Conservation (phyloP, 176 grass and related monocot species). For the Cenchrus purpureus region DNA sequence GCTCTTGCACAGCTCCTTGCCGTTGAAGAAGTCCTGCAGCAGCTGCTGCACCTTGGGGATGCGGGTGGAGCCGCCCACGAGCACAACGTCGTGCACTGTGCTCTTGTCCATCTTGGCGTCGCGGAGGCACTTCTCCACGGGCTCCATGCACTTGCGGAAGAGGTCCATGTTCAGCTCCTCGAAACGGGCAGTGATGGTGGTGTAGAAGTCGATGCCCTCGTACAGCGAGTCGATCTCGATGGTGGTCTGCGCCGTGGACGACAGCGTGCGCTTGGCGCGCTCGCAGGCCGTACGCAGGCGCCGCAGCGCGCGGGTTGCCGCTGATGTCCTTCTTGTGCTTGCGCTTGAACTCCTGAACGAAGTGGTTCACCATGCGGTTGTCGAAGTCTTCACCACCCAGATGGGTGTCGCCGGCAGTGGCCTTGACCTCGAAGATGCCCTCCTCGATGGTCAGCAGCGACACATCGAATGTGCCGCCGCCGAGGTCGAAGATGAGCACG, state of each 20-base stretch:
- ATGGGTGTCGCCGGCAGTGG: slow-evolving; percentile 67
- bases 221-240: slow-evolving; percentile 95
- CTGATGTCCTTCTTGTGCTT: slow-evolving; percentile 77
- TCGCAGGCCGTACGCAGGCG: slow-evolving; percentile 75
- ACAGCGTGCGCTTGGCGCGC: slow-evolving; percentile 89
- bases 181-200: slow-evolving; percentile 89
- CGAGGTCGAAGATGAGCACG: slow-evolving; percentile 71
- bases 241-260: slow-evolving; percentile 86
- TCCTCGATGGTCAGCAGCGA: slow-evolving; percentile 74
- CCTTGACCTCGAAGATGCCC: slow-evolving; percentile 77
- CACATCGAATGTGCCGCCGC: slow-evolving; percentile 66
- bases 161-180: slow-evolving; percentile 99
- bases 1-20: slow-evolving; percentile 99
- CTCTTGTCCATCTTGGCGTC: slow-evolving; percentile 99
- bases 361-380: slow-evolving; percentile 80
- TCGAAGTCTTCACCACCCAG: slow-evolving; percentile 70
- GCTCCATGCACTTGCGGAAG: slow-evolving; percentile 95
- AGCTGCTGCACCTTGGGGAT: slow-evolving; percentile 97
- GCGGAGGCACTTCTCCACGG: slow-evolving; percentile 92
- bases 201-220: slow-evolving; percentile 95
- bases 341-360: slow-evolving; percentile 72
- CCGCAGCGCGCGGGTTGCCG: slow-evolving; percentile 56
- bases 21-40: slow-evolving; percentile 99
- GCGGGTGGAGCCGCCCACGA: slow-evolving; percentile 88
- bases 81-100: slow-evolving; percentile 82